Base-by-base conservation (phyloP, 768 basidiomycete species). In the Phaffia australis region DNA sequence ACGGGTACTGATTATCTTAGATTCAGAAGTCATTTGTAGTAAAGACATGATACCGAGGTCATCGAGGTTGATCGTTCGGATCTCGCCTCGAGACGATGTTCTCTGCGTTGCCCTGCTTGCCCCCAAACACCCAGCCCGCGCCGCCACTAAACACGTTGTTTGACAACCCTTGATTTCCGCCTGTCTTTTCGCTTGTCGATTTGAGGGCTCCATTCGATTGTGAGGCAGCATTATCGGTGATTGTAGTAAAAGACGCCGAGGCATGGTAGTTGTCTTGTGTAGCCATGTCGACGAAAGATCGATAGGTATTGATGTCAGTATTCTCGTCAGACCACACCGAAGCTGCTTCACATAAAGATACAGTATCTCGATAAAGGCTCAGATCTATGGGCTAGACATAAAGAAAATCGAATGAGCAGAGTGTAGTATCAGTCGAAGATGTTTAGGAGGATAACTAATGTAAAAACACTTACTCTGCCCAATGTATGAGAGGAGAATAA, bases 401-500 rank as follows among this genome's bases (percentile, higher is more conserved):
- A 11, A 42, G 11, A 5, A 42, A 5, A 55, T 23, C 21, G 25
- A 0, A 35, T 8, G 14, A 32, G 4, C 3, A 56, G 19, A n/a
- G 46, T 9, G 23, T 54, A 0, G 11, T 18, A 54, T 67, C 65
- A 67, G 65, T 27, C 27, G 30, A 27, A 23, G 9, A 30, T 23
- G 4, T 3, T 6, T 18, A 2, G 23, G 21, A 18, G 29, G 30
- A 58, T 27, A 1, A 30, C n/a, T n/a, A 54, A 11, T n/a, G 7
- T n/a, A 8, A 14, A 15, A 23, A 3, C 8, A 62, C 65, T 19
- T 23, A 67, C 65, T 25, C 65, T 42, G n/a, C 66, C 66, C 15
- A 67, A 61, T 0, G 60, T 62, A 48, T 67, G 59, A 0, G 66
- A 67, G 3, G 66, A 61, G 23, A 67, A 67, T 4, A 63, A 32